Evolutionary conservation across 2,329 filamentous ascomycete species (phyloP), one percentile per base, ranked within the genome.

Genomic region (Exutisphaerella laricina): DNA sequence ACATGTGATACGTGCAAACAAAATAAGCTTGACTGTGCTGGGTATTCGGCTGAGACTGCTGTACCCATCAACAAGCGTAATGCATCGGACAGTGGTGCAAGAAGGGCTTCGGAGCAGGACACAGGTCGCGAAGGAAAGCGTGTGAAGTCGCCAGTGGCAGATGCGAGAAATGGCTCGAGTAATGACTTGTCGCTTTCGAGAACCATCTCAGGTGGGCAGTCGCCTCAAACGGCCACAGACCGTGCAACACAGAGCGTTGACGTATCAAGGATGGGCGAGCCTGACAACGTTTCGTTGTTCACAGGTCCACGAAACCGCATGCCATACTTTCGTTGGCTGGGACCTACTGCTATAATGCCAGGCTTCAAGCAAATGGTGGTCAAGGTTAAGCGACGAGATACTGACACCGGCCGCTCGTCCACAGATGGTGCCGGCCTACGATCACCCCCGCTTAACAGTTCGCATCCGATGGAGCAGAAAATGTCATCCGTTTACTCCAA

Each of bases 301-400:
- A 51, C 60, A 1, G 53, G 56, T 5, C 53, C 58, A 9, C 69
- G 61, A 71, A 77, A 84, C 58, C 77, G 83, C 41, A 85, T 94
- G 50, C 88, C 88, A 0, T 95, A 92, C 62, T 94, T 94, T 57
- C 75, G 88, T 47, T 94, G 92, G 65, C 92, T 94, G 60, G 88
- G 88, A 0, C 86, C 87, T 0, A 94, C 88, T 1, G 88, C 88
- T 49, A 94, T 94, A 58, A 86, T 92, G 39, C 88, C 88, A 1
- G 88, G 88, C 16, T 94, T 88, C 68, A 94, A 94, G 65, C 87
- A 94, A 63, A 94, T 94, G 86, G 85, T 94, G 18, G 82, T 85
- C 45, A 82, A 84, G 41, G 79, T 89, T 21, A 76, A 82, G 45
- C 80, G 84, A 46, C 72, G 79, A 46, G 75, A 80, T 17, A 74